Evolutionary conservation across 2,329 filamentous ascomycete species (phyloP).

Genomic region (Sporothrix curviconia): DNA sequence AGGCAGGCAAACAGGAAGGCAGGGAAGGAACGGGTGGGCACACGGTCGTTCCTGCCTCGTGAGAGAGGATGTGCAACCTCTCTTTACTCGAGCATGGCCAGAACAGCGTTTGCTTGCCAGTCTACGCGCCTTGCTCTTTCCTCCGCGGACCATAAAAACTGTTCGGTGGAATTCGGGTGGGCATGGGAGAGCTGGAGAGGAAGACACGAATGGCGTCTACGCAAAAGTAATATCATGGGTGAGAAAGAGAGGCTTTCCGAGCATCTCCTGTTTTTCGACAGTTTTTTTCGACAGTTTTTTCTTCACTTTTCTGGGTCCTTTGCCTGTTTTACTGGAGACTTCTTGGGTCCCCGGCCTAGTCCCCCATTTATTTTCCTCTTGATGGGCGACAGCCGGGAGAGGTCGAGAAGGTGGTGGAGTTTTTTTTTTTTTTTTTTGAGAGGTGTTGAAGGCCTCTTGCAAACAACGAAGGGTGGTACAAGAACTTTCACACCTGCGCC

Average conservation of each 20-base stretch:
- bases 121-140: not conserved
- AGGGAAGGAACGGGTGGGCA: conserved; percentile 14
- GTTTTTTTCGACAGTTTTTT: not conserved
- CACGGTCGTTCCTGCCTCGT: not conserved
- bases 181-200: not conserved
- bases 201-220: conserved; percentile 10
- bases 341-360: not conserved
- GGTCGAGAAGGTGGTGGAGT: no score
- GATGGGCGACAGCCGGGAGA: not conserved
- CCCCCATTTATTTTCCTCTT: no score
- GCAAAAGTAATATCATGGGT: not conserved
- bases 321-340: conserved; percentile 7
- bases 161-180: conserved; percentile 2
- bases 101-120: no score
- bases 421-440: no score
- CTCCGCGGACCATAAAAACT: not conserved
- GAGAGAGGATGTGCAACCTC: not conserved
- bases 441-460: no score
- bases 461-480: conserved; percentile 7
- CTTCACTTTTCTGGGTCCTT: not conserved
- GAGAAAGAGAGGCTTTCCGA: not conserved
- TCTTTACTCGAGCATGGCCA: no score
- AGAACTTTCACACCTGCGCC: conserved; percentile 8
- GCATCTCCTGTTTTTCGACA: conserved; percentile 11
- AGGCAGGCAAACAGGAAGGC: no score